Conservation (phyloP, 371 early-diverging fungal genomes). For the Amoeboradix gromovi region DNA sequence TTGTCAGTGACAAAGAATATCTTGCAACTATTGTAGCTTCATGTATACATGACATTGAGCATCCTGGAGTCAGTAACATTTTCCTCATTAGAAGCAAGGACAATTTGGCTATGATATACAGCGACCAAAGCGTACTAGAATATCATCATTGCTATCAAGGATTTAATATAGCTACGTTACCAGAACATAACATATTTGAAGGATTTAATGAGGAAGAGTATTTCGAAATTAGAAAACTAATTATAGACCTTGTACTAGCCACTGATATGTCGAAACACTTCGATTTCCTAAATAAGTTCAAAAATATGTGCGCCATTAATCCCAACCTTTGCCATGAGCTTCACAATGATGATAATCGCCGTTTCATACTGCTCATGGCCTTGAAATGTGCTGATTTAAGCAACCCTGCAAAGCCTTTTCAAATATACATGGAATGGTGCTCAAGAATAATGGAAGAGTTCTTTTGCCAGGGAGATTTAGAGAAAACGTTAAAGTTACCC, state of each 20-base stretch:
- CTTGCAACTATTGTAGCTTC: conserved; percentile 15
- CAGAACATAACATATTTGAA: conserved; percentile 9
- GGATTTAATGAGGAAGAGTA: conserved; percentile 7
- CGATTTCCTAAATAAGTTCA: conserved; percentile 35
- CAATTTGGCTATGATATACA: conserved; percentile 17
- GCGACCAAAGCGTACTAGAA: conserved; percentile 18
- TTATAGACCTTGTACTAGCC: conserved; percentile 16
- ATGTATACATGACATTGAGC: conserved; percentile 19
- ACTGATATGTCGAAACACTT: conserved; percentile 29
- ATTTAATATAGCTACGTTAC: conserved; percentile 12
- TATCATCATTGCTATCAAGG: conserved; percentile 14
- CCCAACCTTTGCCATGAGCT: conserved; percentile 9
- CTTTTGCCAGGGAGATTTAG: conserved; percentile 51
- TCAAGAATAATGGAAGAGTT: conserved; percentile 53
- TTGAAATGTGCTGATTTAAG: conserved; percentile 23
- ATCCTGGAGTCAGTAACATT: conserved; percentile 22
- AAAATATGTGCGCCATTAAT: conserved; percentile 12
- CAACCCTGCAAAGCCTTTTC: conserved; percentile 16
- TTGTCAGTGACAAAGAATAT: conserved; percentile 10
- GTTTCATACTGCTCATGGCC: conserved; percentile 15
- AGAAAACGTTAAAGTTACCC: conserved; percentile 31
- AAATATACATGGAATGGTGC: conserved; percentile 43
- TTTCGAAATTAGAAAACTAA: conserved; percentile 10
- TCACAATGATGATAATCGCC: conserved; percentile 13
- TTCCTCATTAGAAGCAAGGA: conserved; percentile 14